Conservation (phyloP, 331 rosid species). For the Acacia pycnantha region DNA sequence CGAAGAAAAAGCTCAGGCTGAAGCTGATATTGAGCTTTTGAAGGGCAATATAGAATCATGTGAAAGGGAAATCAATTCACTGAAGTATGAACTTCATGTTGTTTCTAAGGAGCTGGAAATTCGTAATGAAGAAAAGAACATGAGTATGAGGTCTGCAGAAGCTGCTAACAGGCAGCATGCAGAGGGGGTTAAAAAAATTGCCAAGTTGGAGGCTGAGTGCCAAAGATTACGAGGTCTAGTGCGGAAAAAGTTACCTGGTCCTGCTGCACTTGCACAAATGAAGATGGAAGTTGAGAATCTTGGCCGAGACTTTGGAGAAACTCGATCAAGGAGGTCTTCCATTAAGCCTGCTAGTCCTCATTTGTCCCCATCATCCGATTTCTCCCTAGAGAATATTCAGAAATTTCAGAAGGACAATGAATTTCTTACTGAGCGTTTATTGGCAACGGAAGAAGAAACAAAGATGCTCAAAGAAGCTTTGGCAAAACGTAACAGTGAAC, state of each 20-base stretch:
- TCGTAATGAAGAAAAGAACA: conserved; percentile 97
- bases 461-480: conserved; percentile 98
- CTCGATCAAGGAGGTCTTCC: conserved; percentile 76
- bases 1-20: conserved; percentile 92
- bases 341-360: conserved; percentile 74
- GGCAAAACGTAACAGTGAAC: conserved; percentile 92
- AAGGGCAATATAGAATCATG: conserved; percentile 84
- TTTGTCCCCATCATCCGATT: conserved; percentile 56
- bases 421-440: conserved; percentile 84
- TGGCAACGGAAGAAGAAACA: conserved; percentile 90
- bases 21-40: conserved; percentile 85
- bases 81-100: conserved; percentile 86
- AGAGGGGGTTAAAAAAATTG: conserved; percentile 88
- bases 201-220: conserved; percentile 96
- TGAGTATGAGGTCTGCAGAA: conserved; percentile 98
- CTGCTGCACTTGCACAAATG: conserved; percentile 99
- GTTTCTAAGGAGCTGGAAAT: conserved; percentile 92
- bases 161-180: conserved; percentile 91
- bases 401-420: conserved; percentile 95
- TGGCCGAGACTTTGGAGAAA: conserved; percentile 92
- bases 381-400: conserved; percentile 71
- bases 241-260: conserved; percentile 96
- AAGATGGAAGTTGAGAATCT: conserved; percentile 95
- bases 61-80: conserved; percentile 91
- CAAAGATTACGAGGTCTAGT: conserved; percentile 97